Evolutionary conservation across 2,329 filamentous ascomycete genomes (phyloP).

Genomic region (Ophiostoma ulmi): DNA sequence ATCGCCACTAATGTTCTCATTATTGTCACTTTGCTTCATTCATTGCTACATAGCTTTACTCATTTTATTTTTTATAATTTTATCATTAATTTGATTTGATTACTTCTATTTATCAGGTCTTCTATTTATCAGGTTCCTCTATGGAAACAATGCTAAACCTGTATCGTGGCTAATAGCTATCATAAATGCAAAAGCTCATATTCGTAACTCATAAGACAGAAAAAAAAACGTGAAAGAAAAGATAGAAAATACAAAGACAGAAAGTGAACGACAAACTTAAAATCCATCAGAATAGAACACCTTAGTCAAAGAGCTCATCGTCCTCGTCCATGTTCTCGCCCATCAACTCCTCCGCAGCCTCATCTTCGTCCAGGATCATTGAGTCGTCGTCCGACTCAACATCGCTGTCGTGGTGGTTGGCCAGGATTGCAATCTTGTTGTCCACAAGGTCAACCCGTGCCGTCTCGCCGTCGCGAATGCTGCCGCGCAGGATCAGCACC

Average conservation of each 20-base stretch:
- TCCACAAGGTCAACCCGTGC: slow-evolving; percentile 75
- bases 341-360: slow-evolving; percentile 64
- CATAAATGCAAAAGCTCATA: neutral
- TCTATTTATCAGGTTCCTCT: neutral
- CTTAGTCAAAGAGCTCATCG: slow-evolving; percentile 22
- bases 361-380: slow-evolving; percentile 63
- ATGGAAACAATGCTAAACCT: neutral
- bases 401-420: slow-evolving; percentile 69
- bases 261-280: neutral
- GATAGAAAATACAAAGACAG: neutral
- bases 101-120: neutral
- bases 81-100: neutral
- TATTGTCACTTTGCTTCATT: neutral
- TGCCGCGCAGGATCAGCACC: slow-evolving; percentile 81
- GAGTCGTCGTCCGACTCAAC: slow-evolving; percentile 51
- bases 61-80: neutral
- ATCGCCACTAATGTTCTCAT: neutral
- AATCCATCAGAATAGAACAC: neutral
- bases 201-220: neutral
- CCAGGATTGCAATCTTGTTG: slow-evolving; percentile 71
- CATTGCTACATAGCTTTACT: neutral
- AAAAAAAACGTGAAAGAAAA: neutral
- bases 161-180: neutral
- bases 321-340: slow-evolving; percentile 59
- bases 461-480: slow-evolving; percentile 76